phyloP scores from a whole-genome alignment of 345 rosid genomes.

The Syzygium aromaticum region DNA sequence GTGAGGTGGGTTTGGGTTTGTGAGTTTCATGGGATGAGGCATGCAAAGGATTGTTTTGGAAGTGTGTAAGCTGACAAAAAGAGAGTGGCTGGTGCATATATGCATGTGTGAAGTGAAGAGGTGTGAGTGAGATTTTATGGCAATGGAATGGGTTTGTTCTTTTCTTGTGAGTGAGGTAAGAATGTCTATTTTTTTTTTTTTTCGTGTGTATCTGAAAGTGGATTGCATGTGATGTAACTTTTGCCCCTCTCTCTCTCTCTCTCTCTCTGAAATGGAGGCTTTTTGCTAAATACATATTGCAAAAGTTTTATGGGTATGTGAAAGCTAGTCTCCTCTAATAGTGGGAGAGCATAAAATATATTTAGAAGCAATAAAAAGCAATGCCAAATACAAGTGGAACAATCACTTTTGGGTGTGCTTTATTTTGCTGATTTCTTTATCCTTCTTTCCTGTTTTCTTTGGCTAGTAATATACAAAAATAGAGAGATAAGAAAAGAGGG shows the following conservation, averaged over 20 bases:
- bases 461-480: not conserved
- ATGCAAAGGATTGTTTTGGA: slow-evolving; percentile 1
- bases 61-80: not conserved
- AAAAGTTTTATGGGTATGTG: slow-evolving; percentile 25
- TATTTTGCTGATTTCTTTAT: not conserved
- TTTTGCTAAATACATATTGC: not conserved
- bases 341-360: not conserved
- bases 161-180: slow-evolving; percentile 54
- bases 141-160: slow-evolving; percentile 32
- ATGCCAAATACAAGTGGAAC: slow-evolving; percentile 19
- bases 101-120: not conserved
- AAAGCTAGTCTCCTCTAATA: slow-evolving; percentile 11
- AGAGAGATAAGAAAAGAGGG: not conserved
- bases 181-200: slow-evolving; percentile 2
- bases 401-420: slow-evolving; percentile 22
- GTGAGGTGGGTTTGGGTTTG: not conserved
- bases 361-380: not conserved
- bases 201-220: slow-evolving; percentile 30
- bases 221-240: slow-evolving; percentile 53
- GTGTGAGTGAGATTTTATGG: slow-evolving; percentile 4
- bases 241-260: not conserved
- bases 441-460: not conserved
- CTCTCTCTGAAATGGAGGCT: not conserved
- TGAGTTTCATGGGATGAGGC: not conserved
- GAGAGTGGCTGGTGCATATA: not conserved